A percentile compares a stretch with the other conserved stretches of the same genome.
Evolutionary conservation across 2,329 filamentous ascomycete species (phyloP).

Genomic region (Nannizzia gypsea): DNA sequence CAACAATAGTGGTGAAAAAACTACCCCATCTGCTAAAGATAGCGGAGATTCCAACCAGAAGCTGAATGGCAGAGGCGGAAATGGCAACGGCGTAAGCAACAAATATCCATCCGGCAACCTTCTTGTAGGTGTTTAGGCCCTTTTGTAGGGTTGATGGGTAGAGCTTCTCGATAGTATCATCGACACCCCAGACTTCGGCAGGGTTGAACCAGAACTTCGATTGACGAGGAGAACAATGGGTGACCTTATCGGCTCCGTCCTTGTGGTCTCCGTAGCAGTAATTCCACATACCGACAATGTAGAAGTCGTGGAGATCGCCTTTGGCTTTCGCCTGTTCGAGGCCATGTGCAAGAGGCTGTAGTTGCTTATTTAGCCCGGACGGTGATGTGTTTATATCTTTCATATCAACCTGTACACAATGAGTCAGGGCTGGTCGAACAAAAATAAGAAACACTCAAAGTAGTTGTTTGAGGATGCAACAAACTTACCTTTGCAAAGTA

Average conservation of each 20-base stretch:
- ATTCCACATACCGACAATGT: constrained; percentile 74
- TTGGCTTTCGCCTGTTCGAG: constrained; percentile 26
- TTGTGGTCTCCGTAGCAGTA: constrained; percentile 59
- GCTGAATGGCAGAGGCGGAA: constrained; percentile 55
- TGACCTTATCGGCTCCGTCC: constrained; percentile 40
- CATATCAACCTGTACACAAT: constrained; percentile 42
- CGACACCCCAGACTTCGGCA: constrained; percentile 54
- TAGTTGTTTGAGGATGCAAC: background rate
- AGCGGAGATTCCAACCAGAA: constrained; percentile 68
- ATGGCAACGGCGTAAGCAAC: constrained; percentile 67
- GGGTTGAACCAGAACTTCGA: constrained; percentile 67
- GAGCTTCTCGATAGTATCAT: constrained; percentile 46
- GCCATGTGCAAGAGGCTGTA: constrained; percentile 22
- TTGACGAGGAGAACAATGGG: constrained; percentile 56
- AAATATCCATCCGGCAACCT: constrained; percentile 69
- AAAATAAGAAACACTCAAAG: background rate
- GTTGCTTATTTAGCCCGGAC: constrained; percentile 27
- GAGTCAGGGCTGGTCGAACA: background rate
- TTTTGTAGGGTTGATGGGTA: constrained; percentile 56
- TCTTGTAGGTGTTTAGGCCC: constrained; percentile 60
- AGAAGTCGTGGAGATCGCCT: constrained; percentile 58
- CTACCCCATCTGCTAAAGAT: constrained; percentile 73
- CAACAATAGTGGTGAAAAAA: constrained; percentile 68
- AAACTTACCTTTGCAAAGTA: constrained; percentile 44
- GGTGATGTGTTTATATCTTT: constrained; percentile 46